Conservation (phyloP, 1,139 yeast genomes). For the Hansenula anomala region DNA sequence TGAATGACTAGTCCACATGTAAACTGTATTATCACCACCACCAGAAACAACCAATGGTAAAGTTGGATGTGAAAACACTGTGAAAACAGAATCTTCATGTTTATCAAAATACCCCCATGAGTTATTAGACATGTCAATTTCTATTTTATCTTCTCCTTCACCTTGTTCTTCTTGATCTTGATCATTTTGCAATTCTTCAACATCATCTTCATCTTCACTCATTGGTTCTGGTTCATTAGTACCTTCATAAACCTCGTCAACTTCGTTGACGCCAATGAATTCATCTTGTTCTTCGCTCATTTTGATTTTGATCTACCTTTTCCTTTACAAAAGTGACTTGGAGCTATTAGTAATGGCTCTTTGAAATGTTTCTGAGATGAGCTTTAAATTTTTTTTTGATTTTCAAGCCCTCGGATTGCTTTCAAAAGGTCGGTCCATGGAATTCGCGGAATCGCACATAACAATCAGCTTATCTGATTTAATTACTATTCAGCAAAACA, state of each 20-base stretch:
- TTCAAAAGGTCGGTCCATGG: too few relatives aligned
- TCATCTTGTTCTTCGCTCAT: conserved; percentile 14
- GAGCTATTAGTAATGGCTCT: conserved; percentile 1
- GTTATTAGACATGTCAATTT: conserved; percentile 79
- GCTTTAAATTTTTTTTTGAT: not conserved
- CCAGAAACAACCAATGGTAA: conserved; percentile 84
- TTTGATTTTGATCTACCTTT: not conserved
- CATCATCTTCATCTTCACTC: conserved; percentile 36
- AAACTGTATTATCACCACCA: conserved; percentile 87
- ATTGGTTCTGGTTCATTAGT: conserved; percentile 21
- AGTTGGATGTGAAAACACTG: conserved; percentile 73
- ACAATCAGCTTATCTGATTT: too few relatives aligned
- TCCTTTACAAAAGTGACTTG: not conserved
- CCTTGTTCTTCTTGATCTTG: conserved; percentile 29
- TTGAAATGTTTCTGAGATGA: conserved; percentile 1
- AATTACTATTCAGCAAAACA: too few relatives aligned
- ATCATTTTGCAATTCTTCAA: conserved; percentile 26
- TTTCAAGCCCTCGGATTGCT: not conserved
- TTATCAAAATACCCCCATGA: conserved; percentile 85
- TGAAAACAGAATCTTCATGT: conserved; percentile 81
- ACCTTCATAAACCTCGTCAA: conserved; percentile 22
- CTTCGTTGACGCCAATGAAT: conserved; percentile 17
- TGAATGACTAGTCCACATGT: conserved; percentile 86
- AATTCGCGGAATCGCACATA: too few relatives aligned
- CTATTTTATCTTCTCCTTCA: conserved; percentile 36